These are phyloP conservation scores for Kwoniella botswanensis DNA, from an alignment of 768 basidiomycete genomes.

Conservation along the genomic window DNA sequence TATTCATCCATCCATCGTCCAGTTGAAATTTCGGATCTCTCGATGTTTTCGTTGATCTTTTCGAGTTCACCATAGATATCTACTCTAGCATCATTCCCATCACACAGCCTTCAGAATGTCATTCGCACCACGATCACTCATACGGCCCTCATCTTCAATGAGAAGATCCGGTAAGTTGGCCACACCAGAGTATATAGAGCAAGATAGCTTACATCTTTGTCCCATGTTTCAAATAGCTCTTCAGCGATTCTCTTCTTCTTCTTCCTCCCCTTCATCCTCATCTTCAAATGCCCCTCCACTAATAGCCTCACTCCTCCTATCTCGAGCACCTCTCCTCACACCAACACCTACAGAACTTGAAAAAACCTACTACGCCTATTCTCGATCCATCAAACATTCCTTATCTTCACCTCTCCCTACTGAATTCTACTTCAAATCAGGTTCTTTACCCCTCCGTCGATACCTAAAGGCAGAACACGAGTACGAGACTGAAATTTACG, in stretches of 20 bases:
- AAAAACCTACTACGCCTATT: constrained; percentile 80
- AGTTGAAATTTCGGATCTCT: constrained; percentile 22
- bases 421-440: constrained; percentile 93
- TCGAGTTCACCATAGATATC: too few species aligned
- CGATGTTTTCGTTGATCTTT: background rate
- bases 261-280: constrained; percentile 27
- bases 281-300: constrained; percentile 32
- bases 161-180: constrained; percentile 8
- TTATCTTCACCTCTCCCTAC: constrained; percentile 85
- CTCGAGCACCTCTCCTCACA: constrained; percentile 58
- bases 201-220: background rate
- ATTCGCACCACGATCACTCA: constrained; percentile 13
- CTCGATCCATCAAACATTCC: constrained; percentile 78
- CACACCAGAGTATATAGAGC: too few species aligned
- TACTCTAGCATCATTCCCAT: background rate
- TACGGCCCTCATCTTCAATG: constrained; percentile 2
- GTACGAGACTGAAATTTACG: constrained; percentile 76
- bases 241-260: constrained; percentile 19
- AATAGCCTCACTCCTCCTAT: constrained; percentile 57
- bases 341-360: constrained; percentile 70
- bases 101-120: constrained; percentile 7
- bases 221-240: constrained; percentile 5
- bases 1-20: too few species aligned
- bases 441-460: constrained; percentile 78
- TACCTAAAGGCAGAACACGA: constrained; percentile 76